A percentile compares a stretch with the other conserved stretches of the same genome.
Conservation (phyloP, 495 filamentous ascomycete species). For the Penicillium alfredii region DNA sequence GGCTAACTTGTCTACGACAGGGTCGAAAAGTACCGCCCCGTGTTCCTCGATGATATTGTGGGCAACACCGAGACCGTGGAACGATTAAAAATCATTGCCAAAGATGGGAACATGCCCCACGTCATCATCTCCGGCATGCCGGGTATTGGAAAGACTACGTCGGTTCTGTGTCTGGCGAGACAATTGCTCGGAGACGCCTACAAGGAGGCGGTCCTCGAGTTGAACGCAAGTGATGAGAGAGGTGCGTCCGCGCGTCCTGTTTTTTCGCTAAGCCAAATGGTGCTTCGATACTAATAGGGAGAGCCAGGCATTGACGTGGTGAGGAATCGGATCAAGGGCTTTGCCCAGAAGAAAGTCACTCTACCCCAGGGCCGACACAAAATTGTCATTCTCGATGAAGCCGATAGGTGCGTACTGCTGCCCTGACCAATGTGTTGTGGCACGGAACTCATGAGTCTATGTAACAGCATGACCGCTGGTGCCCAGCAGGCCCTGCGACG, state of each 20-base stretch:
- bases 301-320: conserved; percentile 85
- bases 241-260: conserved; percentile 38
- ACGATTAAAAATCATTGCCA: conserved; percentile 95
- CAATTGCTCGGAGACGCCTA: conserved; percentile 90
- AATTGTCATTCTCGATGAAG: conserved; percentile 95
- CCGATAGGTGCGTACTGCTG: conserved; percentile 57
- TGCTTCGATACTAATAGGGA: conserved; percentile 6
- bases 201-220: conserved; percentile 93
- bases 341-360: conserved; percentile 99
- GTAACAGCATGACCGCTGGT: conserved; percentile 77
- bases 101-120: conserved; percentile 99
- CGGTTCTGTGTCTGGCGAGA: conserved; percentile 85
- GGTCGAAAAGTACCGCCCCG: conserved; percentile 97
- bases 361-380: conserved; percentile 88
- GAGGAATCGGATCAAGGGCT: conserved; percentile 96
- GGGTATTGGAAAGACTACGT: conserved; percentile 98
- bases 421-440: no score
- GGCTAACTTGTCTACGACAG: conserved; percentile 38
- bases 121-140: conserved; percentile 99
- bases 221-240: conserved; percentile 95
- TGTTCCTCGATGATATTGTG: conserved; percentile 93
- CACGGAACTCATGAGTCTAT: not conserved
- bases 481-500: conserved; percentile 92
- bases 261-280: not conserved
- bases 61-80: conserved; percentile 97